Conservation (phyloP, 306 rosid species). For the Casuarina cunninghamiana region DNA sequence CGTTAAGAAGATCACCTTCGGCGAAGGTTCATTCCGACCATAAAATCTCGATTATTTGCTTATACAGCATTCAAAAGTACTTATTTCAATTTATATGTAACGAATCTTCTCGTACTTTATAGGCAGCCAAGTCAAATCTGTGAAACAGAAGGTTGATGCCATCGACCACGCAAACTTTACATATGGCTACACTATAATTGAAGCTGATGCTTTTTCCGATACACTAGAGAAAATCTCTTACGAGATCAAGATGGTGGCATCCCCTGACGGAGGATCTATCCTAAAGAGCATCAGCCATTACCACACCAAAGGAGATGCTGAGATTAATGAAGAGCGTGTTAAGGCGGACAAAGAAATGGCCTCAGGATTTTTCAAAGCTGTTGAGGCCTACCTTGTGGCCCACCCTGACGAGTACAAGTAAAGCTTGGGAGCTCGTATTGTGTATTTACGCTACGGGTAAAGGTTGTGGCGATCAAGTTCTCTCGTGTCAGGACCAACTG, state of each 20-base stretch:
- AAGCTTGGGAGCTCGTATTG: neutral
- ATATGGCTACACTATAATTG: slow-evolving; percentile 29
- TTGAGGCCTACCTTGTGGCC: slow-evolving; percentile 41
- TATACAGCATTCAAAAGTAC: neutral
- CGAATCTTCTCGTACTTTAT: neutral
- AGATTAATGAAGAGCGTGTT: slow-evolving; percentile 4
- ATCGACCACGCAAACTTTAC: slow-evolving; percentile 18
- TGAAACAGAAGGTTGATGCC: slow-evolving; percentile 27
- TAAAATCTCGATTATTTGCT: neutral
- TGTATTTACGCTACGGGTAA: neutral
- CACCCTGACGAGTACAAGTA: slow-evolving; percentile 35
- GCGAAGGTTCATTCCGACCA: slow-evolving; percentile 15
- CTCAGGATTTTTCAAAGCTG: slow-evolving; percentile 29
- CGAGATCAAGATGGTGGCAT: slow-evolving; percentile 28
- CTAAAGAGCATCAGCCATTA: slow-evolving; percentile 10
- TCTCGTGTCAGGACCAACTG: too few species aligned
- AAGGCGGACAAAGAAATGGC: slow-evolving; percentile 30
- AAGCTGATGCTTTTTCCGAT: slow-evolving; percentile 26
- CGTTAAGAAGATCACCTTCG: slow-evolving; percentile 31
- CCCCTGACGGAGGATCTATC: slow-evolving; percentile 37
- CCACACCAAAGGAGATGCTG: slow-evolving; percentile 20
- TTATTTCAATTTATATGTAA: neutral
- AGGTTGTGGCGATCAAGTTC: too few species aligned
- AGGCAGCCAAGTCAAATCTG: neutral
- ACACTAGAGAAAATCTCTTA: slow-evolving; percentile 35